A percentile compares a stretch with the other conserved stretches of the same genome.
Conservation (phyloP, 176 grass and related monocot genomes). For the Tuctoria greenei region DNA sequence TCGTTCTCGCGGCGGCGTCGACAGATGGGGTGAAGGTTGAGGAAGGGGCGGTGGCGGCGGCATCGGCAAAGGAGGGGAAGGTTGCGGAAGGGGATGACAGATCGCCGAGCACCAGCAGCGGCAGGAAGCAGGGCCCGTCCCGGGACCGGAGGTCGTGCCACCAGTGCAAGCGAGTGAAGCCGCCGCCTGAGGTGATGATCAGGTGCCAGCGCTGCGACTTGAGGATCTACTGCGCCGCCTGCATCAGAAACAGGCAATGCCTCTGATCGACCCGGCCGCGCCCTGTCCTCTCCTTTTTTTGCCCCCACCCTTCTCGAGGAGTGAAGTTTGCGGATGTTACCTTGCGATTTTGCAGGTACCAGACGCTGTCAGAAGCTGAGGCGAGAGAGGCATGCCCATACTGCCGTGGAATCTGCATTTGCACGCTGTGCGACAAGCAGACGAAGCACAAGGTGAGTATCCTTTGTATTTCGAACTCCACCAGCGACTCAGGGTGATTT, state of each 20-base stretch:
- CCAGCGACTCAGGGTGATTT: slow-evolving; percentile 1
- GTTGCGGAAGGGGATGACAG: neutral
- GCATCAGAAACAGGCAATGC: slow-evolving; percentile 26
- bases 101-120: neutral
- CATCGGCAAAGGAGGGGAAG: neutral
- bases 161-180: slow-evolving; percentile 24
- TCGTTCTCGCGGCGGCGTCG: neutral
- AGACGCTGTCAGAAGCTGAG: neutral
- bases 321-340: neutral
- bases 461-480: neutral
- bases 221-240: slow-evolving; percentile 41
- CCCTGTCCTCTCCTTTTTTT: neutral
- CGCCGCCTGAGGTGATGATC: neutral
- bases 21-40: neutral
- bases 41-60: neutral
- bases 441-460: slow-evolving; percentile 29
- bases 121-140: neutral
- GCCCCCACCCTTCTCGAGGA: too few relatives aligned
- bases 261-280: neutral
- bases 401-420: slow-evolving; percentile 38
- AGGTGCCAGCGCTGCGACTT: slow-evolving; percentile 15
- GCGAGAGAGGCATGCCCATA: slow-evolving; percentile 33
- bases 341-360: slow-evolving; percentile 45
- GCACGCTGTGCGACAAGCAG: slow-evolving; percentile 27
- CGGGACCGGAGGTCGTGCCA: slow-evolving; percentile 34